Evolutionary conservation across 192 early-diverging fungal genomes (phyloP).

Genomic region (Backusella liffmaniae): DNA sequence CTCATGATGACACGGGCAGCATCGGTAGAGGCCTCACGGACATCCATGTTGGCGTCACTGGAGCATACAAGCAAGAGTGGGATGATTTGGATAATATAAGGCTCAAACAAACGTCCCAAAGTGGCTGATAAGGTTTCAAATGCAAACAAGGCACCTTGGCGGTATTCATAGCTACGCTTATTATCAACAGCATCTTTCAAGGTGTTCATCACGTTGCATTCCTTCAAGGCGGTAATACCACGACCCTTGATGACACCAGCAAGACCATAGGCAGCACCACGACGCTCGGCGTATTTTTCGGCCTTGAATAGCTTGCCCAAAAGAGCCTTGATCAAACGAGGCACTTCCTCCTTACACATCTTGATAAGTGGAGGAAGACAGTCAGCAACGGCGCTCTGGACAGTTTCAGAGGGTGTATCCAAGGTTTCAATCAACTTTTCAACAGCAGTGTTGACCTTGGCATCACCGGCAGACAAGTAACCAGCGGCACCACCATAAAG

Average conservation of each 20-base stretch:
- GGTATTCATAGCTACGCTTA: slow-evolving; percentile 67
- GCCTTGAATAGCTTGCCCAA: slow-evolving; percentile 69
- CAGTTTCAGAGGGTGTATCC: slow-evolving; percentile 90
- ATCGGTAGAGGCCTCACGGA: slow-evolving; percentile 90
- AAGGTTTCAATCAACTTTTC: slow-evolving; percentile 87
- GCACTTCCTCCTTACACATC: slow-evolving; percentile 59
- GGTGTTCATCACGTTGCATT: slow-evolving; percentile 73
- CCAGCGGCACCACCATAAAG: slow-evolving; percentile 89
- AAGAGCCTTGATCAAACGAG: slow-evolving; percentile 58
- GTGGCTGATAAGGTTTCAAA: slow-evolving; percentile 85
- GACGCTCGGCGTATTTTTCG: slow-evolving; percentile 80
- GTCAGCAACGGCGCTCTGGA: slow-evolving; percentile 91
- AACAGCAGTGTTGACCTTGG: slow-evolving; percentile 77
- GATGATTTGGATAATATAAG: slow-evolving; percentile 92
- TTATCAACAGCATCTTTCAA: slow-evolving; percentile 83
- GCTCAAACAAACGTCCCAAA: slow-evolving; percentile 93
- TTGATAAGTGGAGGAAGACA: slow-evolving; percentile 93
- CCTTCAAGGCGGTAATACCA: slow-evolving; percentile 86
- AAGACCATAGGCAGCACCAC: slow-evolving; percentile 94
- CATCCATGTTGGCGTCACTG: slow-evolving; percentile 78
- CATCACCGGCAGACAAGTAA: slow-evolving; percentile 73
- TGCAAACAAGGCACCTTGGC: slow-evolving; percentile 94
- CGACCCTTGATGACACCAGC: slow-evolving; percentile 92
- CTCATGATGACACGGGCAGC: slow-evolving; percentile 92
- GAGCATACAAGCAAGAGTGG: slow-evolving; percentile 86